Conservation (phyloP, 768 basidiomycete species). For the Cyclocybe aegerita region DNA sequence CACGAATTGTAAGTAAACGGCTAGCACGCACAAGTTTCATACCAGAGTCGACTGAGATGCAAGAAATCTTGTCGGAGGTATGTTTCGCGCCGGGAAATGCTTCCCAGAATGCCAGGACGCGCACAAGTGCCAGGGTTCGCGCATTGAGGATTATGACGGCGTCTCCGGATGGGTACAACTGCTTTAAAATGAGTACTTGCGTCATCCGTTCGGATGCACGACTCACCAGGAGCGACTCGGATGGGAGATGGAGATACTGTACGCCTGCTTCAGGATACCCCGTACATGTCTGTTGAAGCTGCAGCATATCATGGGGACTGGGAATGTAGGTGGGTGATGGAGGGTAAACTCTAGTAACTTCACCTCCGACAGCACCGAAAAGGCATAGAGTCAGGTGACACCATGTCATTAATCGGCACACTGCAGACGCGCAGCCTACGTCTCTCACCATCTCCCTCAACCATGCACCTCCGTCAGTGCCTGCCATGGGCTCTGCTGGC, state of each 20-base stretch:
- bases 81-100: conserved; percentile 66
- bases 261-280: conserved; percentile 54
- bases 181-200: conserved; percentile 11
- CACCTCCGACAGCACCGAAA: background rate
- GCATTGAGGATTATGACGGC: conserved; percentile 73
- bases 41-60: conserved; percentile 69
- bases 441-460: conserved; percentile 19
- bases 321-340: no score
- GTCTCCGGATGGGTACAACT: conserved; percentile 77
- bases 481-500: conserved; percentile 24
- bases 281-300: conserved; percentile 37
- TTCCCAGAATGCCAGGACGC: conserved; percentile 78
- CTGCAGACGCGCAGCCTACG: conserved; percentile 1
- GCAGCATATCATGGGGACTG: conserved; percentile 32
- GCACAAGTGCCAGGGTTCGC: conserved; percentile 58
- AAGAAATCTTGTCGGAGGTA: conserved; percentile 47
- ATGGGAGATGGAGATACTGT: conserved; percentile 56
- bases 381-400: conserved; percentile 13
- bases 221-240: conserved; percentile 61
- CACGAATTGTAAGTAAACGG: background rate
- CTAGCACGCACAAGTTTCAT: conserved; percentile 72
- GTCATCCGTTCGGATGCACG: background rate
- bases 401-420: conserved; percentile 12
- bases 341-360: background rate
- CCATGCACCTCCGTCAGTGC: conserved; percentile 21